Evolutionary conservation across 768 basidiomycete genomes (phyloP), one percentile per base, ranked within the genome.

Genomic region (Russula abietina): DNA sequence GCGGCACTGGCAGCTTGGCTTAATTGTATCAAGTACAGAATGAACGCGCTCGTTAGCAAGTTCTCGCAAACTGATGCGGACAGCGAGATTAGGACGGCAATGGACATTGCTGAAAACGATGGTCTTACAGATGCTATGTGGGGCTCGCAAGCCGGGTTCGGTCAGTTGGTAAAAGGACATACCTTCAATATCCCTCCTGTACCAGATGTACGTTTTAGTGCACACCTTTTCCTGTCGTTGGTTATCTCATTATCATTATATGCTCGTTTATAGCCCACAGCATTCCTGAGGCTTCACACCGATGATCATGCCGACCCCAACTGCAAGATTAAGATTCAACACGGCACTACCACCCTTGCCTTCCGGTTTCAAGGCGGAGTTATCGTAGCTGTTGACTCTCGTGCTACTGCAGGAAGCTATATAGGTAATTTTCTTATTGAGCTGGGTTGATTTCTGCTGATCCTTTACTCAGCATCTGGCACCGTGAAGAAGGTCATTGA

Each of bases 401-500:
- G 97, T 75, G 97, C 97, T 36, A 98, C 97, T 9, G 91, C 95
- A 36, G 97, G 97, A 73, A 93, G 87, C 78, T 98, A 99, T 74
- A 82, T 99, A 72, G 96, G 96, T 95, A 60, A 55, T 84, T 78
- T 4, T 1, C 2, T 1, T 26, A 33, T 19, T 30, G 36, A 3
- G 14, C 38, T 22, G 55, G 33, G 3, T 43, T 14, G 30, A 32
- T 50, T 55, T 33, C 46, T 38, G 28, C 30, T 51, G 32, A 17
- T 33, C 49, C 19, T 50, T 38, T 24, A 43, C 22, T 39, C 71
- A 98, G 96, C 96, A 0, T 93, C 88, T 22, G 95, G 96, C 58
- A 98, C 96, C 17, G 93, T 99, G 65, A 98, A 96, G 81, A 99
- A 98, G 80, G 95, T 99, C 67, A 98, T 99, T 69, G 97, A 99